phyloP scores from a whole-genome alignment of 2,329 filamentous ascomycete genomes.

The Fusarium oligoseptatum region DNA sequence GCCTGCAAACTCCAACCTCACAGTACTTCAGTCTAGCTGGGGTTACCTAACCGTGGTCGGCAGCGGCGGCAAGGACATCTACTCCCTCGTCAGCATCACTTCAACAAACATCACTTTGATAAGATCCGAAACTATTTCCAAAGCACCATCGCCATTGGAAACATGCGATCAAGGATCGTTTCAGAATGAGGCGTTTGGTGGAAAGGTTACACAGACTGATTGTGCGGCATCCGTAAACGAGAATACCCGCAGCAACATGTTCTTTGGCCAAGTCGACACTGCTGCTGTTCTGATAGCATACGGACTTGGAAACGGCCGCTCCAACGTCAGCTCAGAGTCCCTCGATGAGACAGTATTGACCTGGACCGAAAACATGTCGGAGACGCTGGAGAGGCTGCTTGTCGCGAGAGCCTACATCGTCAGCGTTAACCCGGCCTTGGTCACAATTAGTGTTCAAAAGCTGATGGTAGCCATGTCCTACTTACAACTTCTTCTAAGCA shows the following conservation, averaged over 20 bases:
- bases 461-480: constrained; percentile 32
- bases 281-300: constrained; percentile 24
- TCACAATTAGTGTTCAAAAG: constrained; percentile 26
- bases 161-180: constrained; percentile 13
- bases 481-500: constrained; percentile 22
- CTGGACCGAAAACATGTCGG: constrained; percentile 5
- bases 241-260: background rate
- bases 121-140: constrained; percentile 18
- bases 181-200: constrained; percentile 36
- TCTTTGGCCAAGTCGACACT: constrained; percentile 37
- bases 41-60: background rate
- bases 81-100: constrained; percentile 15
- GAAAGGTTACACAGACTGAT: constrained; percentile 18
- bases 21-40: constrained; percentile 21
- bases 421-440: constrained; percentile 22
- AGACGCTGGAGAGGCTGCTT: background rate
- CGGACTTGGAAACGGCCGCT: constrained; percentile 21
- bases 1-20: constrained; percentile 1
- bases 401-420: constrained; percentile 22
- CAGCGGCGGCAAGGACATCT: background rate
- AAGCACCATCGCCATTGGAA: constrained; percentile 10
- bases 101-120: constrained; percentile 34
- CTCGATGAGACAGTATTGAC: constrained; percentile 19
- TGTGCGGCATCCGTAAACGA: background rate
- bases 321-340: constrained; percentile 24